Evolutionary conservation across 495 filamentous ascomycete species (phyloP), one percentile per base, ranked within the genome.

Genomic region (Sphaerosporella brunnea): DNA sequence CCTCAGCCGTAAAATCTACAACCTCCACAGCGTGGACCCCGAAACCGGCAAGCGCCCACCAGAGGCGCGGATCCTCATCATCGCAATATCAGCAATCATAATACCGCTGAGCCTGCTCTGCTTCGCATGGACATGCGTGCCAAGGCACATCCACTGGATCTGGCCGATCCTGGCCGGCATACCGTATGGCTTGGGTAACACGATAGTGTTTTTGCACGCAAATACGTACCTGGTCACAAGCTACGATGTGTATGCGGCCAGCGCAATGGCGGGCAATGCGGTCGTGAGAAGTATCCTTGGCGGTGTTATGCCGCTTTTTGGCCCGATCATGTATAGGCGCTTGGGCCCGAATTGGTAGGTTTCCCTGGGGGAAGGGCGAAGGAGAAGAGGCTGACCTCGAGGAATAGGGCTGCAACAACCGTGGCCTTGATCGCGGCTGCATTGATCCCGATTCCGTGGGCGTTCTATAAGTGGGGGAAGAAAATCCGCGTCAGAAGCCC

Each of bases 111-210:
- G 82, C 41, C 77, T 86, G 61, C 66, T 93, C 3, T 73, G 73
- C 63, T 93, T 93, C 56, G 73, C 76, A 21, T 87, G 82, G 83
- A 93, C 84, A 0, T 82, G 78, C 44, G 69, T 74, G 0, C 80
- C 82, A 0, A 66, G 67, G 0, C 69, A 73, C 2, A 82, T 86
- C 25, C 84, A 79, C 59, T 84, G 81, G 76, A 71, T 79, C 34
- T 65, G 74, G 40, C 80, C 83, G 15, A 77, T 90, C 52, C 62
- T 81, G 3, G 78, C 81, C 3, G 83, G 84, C 18, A 69, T 92
- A 4, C 79, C 80, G 4, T 93, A 88, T 56, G 82, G 82, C 11
- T 66, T 74, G 2, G 84, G 84, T 0, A 90, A 88, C 53, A 74
- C 74, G 1, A 68, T 75, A 2, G 73, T 78, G 44, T 93, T 92